Evolutionary conservation across 805 yeast species (phyloP), one percentile per base, ranked within the genome.

Genomic region (Nakazawaea peltata): DNA sequence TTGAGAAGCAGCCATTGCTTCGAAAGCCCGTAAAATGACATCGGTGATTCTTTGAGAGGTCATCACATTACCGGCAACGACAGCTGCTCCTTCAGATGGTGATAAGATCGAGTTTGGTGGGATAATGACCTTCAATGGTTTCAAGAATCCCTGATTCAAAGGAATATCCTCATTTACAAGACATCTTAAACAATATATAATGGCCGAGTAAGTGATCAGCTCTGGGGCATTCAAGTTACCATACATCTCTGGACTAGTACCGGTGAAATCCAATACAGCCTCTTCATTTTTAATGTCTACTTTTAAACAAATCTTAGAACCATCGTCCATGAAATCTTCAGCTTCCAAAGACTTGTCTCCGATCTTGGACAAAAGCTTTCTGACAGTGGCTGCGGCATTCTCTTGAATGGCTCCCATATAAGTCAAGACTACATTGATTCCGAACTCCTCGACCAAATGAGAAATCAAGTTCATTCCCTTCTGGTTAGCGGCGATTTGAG

Each of bases 21-120:
- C 69, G 54, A 92, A 87, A 0, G 97, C 92, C 48, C 79, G 80
- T 49, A 90, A 65, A 27, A 92, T 74, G 2, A 83, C 90, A 57
- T 88, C 97, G 0, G 95, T 87, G 31, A 92, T 77, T 47, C 97
- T 70, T 57, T 92, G 97, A 1, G 96, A 81, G 1, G 97, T 90
- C 59, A 88, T 81, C 6, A 90, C 97, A 54, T 90, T 90, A 7
- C 96, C 96, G 30, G 88, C 92, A 14, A 90, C 97, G 25, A 86
- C 94, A 2, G 97, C 98, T 31, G 94, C 90, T 12, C 83, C 90
- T 26, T 70, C 70, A 14, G 78, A 72, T 2, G 97, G 97, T 18
- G 81, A 70, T 11, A 92, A 61, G 12, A 82, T 58, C 3, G 81
- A 72, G 8, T 71, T 71, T 30, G 65, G 62, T 4, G 88, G 88